Conservation (phyloP, 345 rosid species). For the Laguncularia racemosa region DNA sequence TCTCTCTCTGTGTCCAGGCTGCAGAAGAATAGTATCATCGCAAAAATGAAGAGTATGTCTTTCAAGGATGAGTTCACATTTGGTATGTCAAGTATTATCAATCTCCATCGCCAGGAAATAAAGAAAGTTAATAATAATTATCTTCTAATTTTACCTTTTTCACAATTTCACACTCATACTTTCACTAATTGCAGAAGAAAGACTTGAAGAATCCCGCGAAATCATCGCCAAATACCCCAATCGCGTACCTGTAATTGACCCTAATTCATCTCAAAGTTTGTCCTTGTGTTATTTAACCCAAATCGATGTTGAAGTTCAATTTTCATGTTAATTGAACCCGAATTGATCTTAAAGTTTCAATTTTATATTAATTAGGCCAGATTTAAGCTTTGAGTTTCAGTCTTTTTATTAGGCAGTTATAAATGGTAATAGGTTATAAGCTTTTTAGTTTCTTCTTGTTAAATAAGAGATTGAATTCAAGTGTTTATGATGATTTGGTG, state of each 20-base stretch:
- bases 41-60: constrained; percentile 26
- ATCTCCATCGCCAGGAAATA: neutral
- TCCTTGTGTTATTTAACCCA: neutral
- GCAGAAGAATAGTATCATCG: neutral
- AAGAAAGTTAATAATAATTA: neutral
- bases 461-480: too few relatives aligned
- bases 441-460: too few relatives aligned
- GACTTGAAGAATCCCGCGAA: constrained; percentile 48
- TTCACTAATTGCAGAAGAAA: constrained; percentile 33
- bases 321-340: too few relatives aligned
- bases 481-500: neutral
- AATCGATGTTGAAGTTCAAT: neutral
- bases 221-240: constrained; percentile 44
- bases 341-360: too few relatives aligned
- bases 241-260: constrained; percentile 54
- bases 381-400: too few relatives aligned
- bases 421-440: too few relatives aligned
- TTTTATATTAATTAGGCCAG: too few relatives aligned
- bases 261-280: neutral
- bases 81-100: constrained; percentile 21
- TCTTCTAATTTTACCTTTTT: neutral
- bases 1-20: neutral
- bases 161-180: neutral
- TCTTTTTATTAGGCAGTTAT: too few relatives aligned
- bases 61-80: constrained; percentile 57